phyloP scores from a whole-genome alignment of 108 stramenopile genomes.

The Poteriospumella lacustris region DNA sequence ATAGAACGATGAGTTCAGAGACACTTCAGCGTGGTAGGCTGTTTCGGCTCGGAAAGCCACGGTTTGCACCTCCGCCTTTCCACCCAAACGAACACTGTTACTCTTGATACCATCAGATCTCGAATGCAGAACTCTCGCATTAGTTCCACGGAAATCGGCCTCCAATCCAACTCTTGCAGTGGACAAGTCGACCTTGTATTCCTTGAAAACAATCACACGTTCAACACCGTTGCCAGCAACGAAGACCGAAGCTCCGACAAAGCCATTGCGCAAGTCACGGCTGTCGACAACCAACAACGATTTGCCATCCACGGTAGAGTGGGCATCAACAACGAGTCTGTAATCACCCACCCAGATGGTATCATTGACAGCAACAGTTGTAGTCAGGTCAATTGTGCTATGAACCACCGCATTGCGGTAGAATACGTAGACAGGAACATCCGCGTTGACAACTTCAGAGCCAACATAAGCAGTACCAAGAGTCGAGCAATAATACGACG shows the following conservation, averaged over 20 bases:
- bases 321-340: neutral
- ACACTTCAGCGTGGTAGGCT: neutral
- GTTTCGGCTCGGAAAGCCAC: slow-evolving; percentile 34
- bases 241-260: slow-evolving; percentile 23
- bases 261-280: neutral
- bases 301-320: neutral
- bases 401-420: neutral
- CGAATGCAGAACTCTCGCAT: slow-evolving; percentile 1
- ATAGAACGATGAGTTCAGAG: neutral
- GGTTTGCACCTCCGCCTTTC: slow-evolving; percentile 41
- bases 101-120: slow-evolving; percentile 22
- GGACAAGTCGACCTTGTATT: slow-evolving; percentile 28
- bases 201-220: slow-evolving; percentile 39
- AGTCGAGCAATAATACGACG: slow-evolving; percentile 8
- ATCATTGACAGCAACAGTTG: slow-evolving; percentile 12
- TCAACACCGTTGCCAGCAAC: slow-evolving; percentile 32
- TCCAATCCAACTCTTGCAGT: slow-evolving; percentile 30
- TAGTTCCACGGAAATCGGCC: slow-evolving; percentile 37
- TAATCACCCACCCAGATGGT: slow-evolving; percentile 33
- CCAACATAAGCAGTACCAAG: neutral
- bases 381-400: slow-evolving; percentile 13
- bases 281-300: neutral
- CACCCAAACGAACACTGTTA: slow-evolving; percentile 23
- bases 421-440: neutral
- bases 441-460: neutral